A percentile compares a stretch with the other conserved stretches of the same genome.
Evolutionary conservation across 306 rosid species (phyloP).

Genomic region (Abrus precatorius): DNA sequence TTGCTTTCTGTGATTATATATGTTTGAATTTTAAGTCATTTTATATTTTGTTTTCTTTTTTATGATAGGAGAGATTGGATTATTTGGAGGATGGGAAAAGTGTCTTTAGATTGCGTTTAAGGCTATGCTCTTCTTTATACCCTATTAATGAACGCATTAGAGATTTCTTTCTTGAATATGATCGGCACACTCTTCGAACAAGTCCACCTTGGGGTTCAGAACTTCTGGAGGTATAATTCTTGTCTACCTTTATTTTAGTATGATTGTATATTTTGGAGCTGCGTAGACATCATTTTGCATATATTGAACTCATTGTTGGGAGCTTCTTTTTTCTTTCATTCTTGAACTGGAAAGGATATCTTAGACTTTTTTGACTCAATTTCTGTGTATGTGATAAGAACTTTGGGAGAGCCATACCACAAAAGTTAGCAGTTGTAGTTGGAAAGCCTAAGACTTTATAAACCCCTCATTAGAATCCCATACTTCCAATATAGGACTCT

Average conservation of each 20-base stretch:
- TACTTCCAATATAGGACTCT: no score
- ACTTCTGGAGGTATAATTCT: conserved; percentile 86
- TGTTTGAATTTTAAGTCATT: conserved; percentile 16
- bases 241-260: conserved; percentile 28
- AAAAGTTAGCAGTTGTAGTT: no score
- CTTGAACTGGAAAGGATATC: conserved; percentile 4
- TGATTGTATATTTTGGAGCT: conserved; percentile 27
- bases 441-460: no score
- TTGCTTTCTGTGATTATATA: conserved; percentile 2
- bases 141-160: conserved; percentile 93
- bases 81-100: conserved; percentile 97
- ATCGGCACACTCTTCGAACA: conserved; percentile 97
- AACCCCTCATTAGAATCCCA: no score
- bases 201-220: conserved; percentile 99
- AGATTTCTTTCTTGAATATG: conserved; percentile 97
- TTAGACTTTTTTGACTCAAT: neutral
- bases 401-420: no score
- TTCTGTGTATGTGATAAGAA: neutral
- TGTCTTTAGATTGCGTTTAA: conserved; percentile 88
- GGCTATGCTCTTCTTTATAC: conserved; percentile 92
- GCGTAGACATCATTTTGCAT: neutral
- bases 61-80: conserved; percentile 90
- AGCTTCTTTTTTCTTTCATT: conserved; percentile 1
- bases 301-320: conserved; percentile 26
- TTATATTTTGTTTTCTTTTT: conserved; percentile 44